A percentile compares a stretch with the other conserved stretches of the same genome.
Evolutionary conservation across 257 asterid species (phyloP).

Genomic region (Anisodus acutangulus): DNA sequence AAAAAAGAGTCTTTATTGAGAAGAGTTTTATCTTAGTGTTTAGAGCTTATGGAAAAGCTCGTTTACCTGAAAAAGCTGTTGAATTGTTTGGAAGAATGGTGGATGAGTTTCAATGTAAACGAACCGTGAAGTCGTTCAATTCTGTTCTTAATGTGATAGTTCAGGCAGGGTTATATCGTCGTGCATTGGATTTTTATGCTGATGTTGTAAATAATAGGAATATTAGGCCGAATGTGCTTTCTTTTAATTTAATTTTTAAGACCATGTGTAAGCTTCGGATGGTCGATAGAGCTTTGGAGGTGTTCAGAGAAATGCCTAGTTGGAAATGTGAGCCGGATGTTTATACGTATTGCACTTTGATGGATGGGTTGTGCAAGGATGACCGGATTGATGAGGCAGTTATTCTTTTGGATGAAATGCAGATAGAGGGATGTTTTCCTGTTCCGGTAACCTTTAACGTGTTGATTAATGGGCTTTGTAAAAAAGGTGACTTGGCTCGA

Average conservation of each 20-base stretch:
- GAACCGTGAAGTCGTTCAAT: constrained; percentile 80
- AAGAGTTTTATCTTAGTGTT: constrained; percentile 67
- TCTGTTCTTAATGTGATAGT: constrained; percentile 80
- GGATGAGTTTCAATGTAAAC: constrained; percentile 72
- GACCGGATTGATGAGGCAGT: constrained; percentile 84
- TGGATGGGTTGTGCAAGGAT: constrained; percentile 95
- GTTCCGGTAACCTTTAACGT: constrained; percentile 69
- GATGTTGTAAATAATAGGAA: constrained; percentile 46
- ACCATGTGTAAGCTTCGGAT: constrained; percentile 67
- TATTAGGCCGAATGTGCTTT: constrained; percentile 65
- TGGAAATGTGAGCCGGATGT: constrained; percentile 65
- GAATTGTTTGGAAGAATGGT: constrained; percentile 71
- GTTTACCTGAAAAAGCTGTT: constrained; percentile 62
- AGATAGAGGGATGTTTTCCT: constrained; percentile 78
- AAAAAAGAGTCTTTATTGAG: constrained; percentile 69
- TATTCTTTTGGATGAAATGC: constrained; percentile 94
- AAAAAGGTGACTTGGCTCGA: constrained; percentile 74
- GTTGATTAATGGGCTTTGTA: constrained; percentile 85
- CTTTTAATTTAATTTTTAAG: constrained; percentile 78
- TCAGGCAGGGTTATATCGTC: constrained; percentile 57
- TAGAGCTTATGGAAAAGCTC: constrained; percentile 78
- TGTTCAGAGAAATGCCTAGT: constrained; percentile 71
- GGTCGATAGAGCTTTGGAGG: constrained; percentile 62
- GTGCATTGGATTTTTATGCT: constrained; percentile 71
- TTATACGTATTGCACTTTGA: constrained; percentile 84